Conservation (phyloP, 2,329 filamentous ascomycete species). For the Falciphora oryzae region DNA sequence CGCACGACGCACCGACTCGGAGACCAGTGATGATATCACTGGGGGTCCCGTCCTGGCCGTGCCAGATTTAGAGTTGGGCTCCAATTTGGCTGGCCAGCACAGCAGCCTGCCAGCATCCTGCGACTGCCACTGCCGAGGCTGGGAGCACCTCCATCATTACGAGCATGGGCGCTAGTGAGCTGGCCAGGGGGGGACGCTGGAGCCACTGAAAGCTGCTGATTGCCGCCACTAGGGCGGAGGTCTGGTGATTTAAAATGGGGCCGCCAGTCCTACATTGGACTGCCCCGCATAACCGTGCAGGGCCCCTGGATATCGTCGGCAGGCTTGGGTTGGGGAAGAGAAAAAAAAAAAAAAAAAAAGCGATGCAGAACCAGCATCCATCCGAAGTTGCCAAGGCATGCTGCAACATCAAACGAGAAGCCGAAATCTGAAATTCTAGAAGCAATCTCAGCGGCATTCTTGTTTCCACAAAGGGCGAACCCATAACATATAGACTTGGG, state of each 20-base stretch:
- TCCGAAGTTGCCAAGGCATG: not conserved
- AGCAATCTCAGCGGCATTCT: not conserved
- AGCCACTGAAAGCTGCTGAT: not conserved
- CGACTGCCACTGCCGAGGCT: not conserved
- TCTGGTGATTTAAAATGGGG: not conserved
- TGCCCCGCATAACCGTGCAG: not conserved
- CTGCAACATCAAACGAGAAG: not conserved
- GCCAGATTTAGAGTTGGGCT: not conserved
- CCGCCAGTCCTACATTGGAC: not conserved
- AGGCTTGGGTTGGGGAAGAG: not conserved
- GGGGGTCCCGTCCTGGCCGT: not conserved
- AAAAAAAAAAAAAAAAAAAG: not conserved
- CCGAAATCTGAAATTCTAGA: not conserved
- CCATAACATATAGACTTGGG: too few relatives aligned
- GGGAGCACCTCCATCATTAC: too few relatives aligned
- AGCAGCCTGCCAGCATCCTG: not conserved
- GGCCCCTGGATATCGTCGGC: not conserved
- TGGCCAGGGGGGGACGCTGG: too few relatives aligned
- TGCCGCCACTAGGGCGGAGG: not conserved
- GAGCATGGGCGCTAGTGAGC: too few relatives aligned
- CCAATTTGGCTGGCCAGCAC: not conserved
- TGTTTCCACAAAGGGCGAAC: too few relatives aligned
- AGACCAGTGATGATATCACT: not conserved
- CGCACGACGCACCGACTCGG: too few relatives aligned
- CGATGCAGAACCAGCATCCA: too few relatives aligned